Percentiles rank a stretch among this genome's conserved stretches.
Evolutionary conservation across 176 grass and related monocot genomes (phyloP).

Genomic region (Oryza glaberrima): DNA sequence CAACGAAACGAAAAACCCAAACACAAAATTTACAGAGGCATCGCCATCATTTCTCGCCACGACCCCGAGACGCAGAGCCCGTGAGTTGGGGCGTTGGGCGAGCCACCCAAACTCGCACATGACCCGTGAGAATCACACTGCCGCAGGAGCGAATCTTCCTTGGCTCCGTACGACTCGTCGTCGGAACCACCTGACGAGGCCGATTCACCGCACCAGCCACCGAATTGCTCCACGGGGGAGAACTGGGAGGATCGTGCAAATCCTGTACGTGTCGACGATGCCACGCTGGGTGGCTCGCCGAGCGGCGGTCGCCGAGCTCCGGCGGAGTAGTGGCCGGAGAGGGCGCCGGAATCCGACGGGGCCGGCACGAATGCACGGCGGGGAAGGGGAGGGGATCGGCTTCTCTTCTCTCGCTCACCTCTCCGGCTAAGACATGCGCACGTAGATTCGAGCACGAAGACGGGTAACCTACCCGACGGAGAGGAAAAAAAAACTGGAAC

Average conservation of each 20-base stretch:
- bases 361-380: slow-evolving; percentile 17
- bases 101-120: neutral
- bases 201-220: neutral
- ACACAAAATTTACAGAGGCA: neutral
- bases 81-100: no score
- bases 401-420: no score
- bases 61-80: neutral
- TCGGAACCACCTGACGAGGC: neutral
- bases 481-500: neutral
- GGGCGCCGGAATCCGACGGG: neutral
- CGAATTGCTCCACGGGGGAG: no score
- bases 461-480: neutral
- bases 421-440: neutral
- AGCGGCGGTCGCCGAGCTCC: neutral
- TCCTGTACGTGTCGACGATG: neutral
- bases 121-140: neutral
- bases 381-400: neutral
- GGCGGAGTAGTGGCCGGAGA: slow-evolving; percentile 16
- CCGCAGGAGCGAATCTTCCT: neutral
- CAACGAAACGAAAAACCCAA: neutral
- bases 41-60: neutral
- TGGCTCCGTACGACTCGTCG: neutral
- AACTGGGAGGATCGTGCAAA: neutral
- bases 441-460: slow-evolving; percentile 28
- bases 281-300: neutral